A percentile compares a stretch with the other conserved stretches of the same genome.
phyloP scores from a whole-genome alignment of 768 basidiomycete genomes.

The Leccinum rimulosum region DNA sequence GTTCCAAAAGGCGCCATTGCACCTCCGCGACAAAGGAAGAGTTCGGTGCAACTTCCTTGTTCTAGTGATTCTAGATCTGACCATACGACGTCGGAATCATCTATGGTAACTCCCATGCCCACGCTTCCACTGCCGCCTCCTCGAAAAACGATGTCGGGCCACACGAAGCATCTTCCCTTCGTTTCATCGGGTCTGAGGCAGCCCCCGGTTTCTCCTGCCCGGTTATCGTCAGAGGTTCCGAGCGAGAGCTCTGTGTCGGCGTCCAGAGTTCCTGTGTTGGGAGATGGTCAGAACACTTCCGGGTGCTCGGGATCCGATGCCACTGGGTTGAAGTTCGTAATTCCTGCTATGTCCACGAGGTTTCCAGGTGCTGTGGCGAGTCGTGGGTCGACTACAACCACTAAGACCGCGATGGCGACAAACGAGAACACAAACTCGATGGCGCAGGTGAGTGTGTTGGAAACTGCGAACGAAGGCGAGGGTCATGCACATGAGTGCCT shows the following conservation, averaged over 20 bases:
- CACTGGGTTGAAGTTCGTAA: constrained; percentile 1
- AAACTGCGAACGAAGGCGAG: not conserved
- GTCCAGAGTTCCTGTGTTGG: not conserved
- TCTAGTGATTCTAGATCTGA: not conserved
- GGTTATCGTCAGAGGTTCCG: not conserved
- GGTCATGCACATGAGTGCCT: not conserved
- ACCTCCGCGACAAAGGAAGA: not conserved
- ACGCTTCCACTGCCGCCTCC: not conserved
- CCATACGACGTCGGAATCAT: not conserved
- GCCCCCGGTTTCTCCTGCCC: not conserved
- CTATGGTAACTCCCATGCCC: not conserved
- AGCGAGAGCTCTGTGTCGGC: not conserved
- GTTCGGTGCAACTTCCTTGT: not conserved
- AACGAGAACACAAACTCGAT: not conserved
- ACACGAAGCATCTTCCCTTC: constrained; percentile 1
- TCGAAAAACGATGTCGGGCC: not conserved
- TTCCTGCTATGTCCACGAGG: not conserved
- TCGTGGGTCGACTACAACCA: not conserved
- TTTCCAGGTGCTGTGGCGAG: not conserved
- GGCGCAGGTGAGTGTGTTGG: not conserved
- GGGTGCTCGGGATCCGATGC: not conserved
- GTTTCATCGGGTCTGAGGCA: constrained; percentile 17
- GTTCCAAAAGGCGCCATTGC: not conserved
- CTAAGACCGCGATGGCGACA: not conserved
- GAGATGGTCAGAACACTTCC: not conserved